Base-by-base conservation (phyloP, 2,329 filamentous ascomycete species). In the Penicillium sp. region DNA sequence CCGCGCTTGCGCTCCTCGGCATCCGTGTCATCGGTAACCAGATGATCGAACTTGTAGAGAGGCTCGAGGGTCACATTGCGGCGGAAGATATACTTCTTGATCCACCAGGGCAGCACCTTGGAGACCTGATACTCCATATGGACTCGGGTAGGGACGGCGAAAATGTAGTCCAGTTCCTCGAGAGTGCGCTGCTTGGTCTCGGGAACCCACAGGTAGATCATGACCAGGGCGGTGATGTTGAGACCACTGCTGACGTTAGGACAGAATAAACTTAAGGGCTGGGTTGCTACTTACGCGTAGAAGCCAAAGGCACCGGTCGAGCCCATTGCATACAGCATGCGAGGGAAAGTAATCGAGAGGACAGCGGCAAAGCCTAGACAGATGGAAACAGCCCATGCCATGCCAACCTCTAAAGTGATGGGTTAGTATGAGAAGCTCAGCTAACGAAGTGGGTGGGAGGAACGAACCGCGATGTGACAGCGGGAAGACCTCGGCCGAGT, bases 81-180 rank as follows among this genome's bases (percentile, higher is more conserved):
- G 27, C 72, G 67, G 19, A 82, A 53, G 13, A 83, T 58, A 57
- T 74, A 80, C 13, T 75, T 69, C 58, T 74, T 78, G 52, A 78
- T 58, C 74, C 76, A 83, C 69, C 73, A 83, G 0, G 80, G 81
- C 19, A 81, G 56, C 1, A 70, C 72, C 47, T 75, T 72, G 46
- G 65, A 72, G 5, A 75, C 45, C 55, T 83, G 78, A 49, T 83
- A 82, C 39, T 61, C 65, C 54, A 75, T 71, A 53, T 78, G 79
- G 33, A 67, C 71, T 19, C 71, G 62, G 7, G 76, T 80, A 2
- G 78, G 77, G 4, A 83, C 77, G 8, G 75, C 77, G 54, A 75
- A 75, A 46, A 72, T 65, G 41, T 72, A 73, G 41, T 84, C 80
- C 30, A 84, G 63, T 56, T 79, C 77, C 56, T 79, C 74, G 6